Base-by-base conservation (phyloP, 371 early-diverging fungal species). In the Mortierella sp. region DNA sequence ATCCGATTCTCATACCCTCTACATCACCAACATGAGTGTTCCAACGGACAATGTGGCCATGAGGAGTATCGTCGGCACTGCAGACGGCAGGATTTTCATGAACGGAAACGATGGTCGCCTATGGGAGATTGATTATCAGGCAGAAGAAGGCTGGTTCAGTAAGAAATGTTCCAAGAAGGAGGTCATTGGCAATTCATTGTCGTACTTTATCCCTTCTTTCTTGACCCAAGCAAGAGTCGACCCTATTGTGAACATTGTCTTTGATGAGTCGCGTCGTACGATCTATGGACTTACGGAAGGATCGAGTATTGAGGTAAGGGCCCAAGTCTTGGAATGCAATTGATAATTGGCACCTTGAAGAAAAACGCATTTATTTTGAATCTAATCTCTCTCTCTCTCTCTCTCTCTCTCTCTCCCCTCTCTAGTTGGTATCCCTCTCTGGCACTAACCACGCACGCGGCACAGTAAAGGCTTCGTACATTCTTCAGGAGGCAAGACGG, bases 81-180 rank as follows among this genome's bases (percentile, higher is more conserved):
- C 72, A 5, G 81, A 86, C 6, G 98, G 97, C 1, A 87, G 98
- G 18, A 89, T 97, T 23, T 96, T 97, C 50, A 88, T 95, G 88
- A 82, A 91, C 29, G 96, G 96, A 55, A 88, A 82, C 64, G 90
- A 93, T 69, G 96, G 96, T 25, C 84, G 89, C 53, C 70, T 98
- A 0, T 95, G 93, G 82, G 98, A 98, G 84, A 75, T 97, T 37
- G 81, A 84, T 29, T 96, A 97, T 69, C 86, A 89, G 72, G 92
- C 92, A 75, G 89, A 89, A 62, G 98, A 96, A 59, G 93, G 93
- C 5, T 96, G 95, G 95, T 92, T 96, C 68, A 88, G 87, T 6
- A 85, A 91, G 56, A 90, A 87, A 69, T 92, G 94, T 66, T 84
- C 87, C 19, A 94, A 94, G 77, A 83, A 87, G 26, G 80, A 79